A percentile compares a stretch with the other conserved stretches of the same genome.
These are phyloP conservation scores for Mycena citricolor DNA, from an alignment of 1,284 basidiomycete genomes.

Conservation along the genomic window DNA sequence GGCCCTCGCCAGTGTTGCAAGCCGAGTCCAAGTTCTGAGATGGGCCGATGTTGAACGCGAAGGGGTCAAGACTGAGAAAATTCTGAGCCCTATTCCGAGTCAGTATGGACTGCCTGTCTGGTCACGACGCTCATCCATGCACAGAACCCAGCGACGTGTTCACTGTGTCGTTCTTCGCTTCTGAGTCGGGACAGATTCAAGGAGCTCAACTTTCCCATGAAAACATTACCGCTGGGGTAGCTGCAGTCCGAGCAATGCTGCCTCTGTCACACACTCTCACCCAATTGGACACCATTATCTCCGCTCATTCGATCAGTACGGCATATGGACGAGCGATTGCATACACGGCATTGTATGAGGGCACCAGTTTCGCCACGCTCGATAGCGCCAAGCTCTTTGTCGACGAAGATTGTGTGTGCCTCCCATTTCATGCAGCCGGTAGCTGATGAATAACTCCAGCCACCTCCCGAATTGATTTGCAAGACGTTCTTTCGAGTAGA, in stretches of 20 bases:
- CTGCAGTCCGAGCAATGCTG: constrained; percentile 64
- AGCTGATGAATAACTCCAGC: constrained; percentile 21
- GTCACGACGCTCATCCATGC: too few species aligned
- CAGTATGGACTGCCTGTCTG: constrained; percentile 23
- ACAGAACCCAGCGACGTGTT: constrained; percentile 62
- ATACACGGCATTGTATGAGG: constrained; percentile 74
- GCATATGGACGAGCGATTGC: constrained; percentile 72
- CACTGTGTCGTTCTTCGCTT: constrained; percentile 64
- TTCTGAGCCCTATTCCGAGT: constrained; percentile 52
- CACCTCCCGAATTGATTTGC: constrained; percentile 34
- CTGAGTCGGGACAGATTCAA: constrained; percentile 50
- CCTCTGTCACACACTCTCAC: constrained; percentile 63
- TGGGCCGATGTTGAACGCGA: constrained; percentile 68
- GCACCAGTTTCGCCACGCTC: constrained; percentile 66
- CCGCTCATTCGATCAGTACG: constrained; percentile 67
- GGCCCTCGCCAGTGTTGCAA: constrained; percentile 41
- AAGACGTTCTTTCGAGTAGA: constrained; percentile 48
- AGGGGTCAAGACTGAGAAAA: constrained; percentile 49
- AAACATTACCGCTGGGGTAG: constrained; percentile 78
- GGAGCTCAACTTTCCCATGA: constrained; percentile 72
- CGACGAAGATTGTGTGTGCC: constrained; percentile 41
- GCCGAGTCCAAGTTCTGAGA: constrained; percentile 52
- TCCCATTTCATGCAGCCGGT: neutral
- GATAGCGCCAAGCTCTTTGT: constrained; percentile 54
- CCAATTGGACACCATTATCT: constrained; percentile 69